A percentile compares a stretch with the other conserved stretches of the same genome.
These are phyloP conservation scores for Synchytrium microbalum DNA, from an alignment of 371 early-diverging fungal species.

Conservation along the genomic window DNA sequence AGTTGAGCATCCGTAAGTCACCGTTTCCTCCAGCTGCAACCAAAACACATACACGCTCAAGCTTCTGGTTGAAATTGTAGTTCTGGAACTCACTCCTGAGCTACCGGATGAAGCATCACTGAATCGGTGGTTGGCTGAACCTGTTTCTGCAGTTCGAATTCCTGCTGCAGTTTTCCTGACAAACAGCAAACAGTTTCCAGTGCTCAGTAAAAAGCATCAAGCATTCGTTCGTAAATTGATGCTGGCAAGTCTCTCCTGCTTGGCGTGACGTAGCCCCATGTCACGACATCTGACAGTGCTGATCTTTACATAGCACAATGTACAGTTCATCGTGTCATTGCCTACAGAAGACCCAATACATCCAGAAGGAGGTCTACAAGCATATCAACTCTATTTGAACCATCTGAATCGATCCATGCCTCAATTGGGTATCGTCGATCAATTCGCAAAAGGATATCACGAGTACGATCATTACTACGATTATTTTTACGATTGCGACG, in stretches of 20 bases:
- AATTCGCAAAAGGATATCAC: conserved; percentile 70
- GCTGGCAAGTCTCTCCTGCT: background rate
- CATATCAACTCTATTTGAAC: conserved; percentile 56
- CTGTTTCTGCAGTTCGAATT: conserved; percentile 65
- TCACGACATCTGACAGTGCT: background rate
- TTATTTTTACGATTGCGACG: background rate
- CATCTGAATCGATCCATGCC: conserved; percentile 59
- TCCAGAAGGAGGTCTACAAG: conserved; percentile 26
- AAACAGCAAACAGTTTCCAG: conserved; percentile 81
- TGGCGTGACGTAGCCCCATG: background rate
- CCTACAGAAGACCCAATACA: background rate
- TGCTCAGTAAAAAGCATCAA: conserved; percentile 72
- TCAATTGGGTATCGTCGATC: conserved; percentile 51
- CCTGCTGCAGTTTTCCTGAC: conserved; percentile 61
- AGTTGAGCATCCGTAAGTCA: conserved; percentile 43
- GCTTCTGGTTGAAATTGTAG: conserved; percentile 11
- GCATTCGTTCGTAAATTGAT: conserved; percentile 34
- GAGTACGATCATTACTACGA: conserved; percentile 38
- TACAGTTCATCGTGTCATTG: background rate
- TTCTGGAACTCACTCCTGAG: conserved; percentile 49
- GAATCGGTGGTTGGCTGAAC: conserved; percentile 82
- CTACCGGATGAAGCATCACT: conserved; percentile 40
- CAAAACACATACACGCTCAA: conserved; percentile 9
- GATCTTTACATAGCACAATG: conserved; percentile 1
- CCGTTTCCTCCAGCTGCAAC: background rate